phyloP scores from a whole-genome alignment of 768 basidiomycete species.

The Stropharia rugosoannulata region DNA sequence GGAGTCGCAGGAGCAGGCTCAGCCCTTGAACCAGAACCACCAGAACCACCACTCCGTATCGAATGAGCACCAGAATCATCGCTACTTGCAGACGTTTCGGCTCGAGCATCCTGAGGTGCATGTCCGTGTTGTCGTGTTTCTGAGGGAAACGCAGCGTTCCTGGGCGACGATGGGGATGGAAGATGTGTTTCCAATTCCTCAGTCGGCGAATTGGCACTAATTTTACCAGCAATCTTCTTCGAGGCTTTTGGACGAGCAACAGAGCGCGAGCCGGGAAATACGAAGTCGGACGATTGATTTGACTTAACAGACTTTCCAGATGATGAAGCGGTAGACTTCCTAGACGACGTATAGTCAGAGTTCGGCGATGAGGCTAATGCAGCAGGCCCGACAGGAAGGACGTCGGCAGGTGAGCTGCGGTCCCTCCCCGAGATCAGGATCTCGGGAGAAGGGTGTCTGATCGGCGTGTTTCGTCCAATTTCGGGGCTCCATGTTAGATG shows the following conservation, averaged over 20 bases:
- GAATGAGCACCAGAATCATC: slow-evolving; percentile 5
- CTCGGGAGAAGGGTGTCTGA: slow-evolving; percentile 1
- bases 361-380: background rate
- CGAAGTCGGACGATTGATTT: slow-evolving; percentile 15
- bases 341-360: background rate
- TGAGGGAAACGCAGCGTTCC: background rate
- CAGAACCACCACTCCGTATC: background rate
- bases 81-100: slow-evolving; percentile 7
- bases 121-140: background rate
- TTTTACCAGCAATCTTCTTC: slow-evolving; percentile 14
- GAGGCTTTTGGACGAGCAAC: slow-evolving; percentile 23
- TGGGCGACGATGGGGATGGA: background rate
- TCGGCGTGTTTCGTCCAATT: too few species aligned
- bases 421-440: slow-evolving; percentile 7
- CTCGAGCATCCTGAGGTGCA: background rate
- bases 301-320: background rate
- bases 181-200: background rate
- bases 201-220: slow-evolving; percentile 3
- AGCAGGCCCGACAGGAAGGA: slow-evolving; percentile 2
- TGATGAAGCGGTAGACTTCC: background rate
- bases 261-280: slow-evolving; percentile 27
- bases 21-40: background rate
- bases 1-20: background rate
- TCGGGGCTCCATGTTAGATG: slow-evolving; percentile 1
- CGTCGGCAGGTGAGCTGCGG: too few species aligned